Base-by-base conservation (phyloP, 1,284 basidiomycete genomes). In the Microbotryum violaceum region DNA sequence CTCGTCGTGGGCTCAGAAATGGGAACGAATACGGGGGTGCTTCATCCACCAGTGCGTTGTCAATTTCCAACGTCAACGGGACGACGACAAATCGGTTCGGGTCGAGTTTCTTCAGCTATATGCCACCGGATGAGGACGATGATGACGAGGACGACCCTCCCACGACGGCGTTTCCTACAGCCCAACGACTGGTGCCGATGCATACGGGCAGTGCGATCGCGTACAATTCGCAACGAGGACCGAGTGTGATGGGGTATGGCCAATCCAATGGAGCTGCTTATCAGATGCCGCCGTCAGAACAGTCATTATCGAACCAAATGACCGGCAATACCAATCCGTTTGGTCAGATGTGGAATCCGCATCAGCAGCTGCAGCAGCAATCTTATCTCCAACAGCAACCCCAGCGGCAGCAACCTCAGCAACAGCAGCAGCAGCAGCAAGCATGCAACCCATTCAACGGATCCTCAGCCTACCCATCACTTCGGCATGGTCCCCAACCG, bases 121-220 rank as follows among this genome's bases (percentile, higher is more conserved):
- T 23, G 23, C 48, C 21, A 18, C 48, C 21, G 16, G 27, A 42
- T 42, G 37, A 42, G 5, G 37, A 42, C 37, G 37, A 42, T 42
- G 37, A 42, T 42, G 37, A 42, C 37, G 37, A 42, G 37, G 37
- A 42, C 12, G 37, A 42, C 12, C 12, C 37, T 49, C 29, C 48
- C 14, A 23, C 21, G 48, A 49, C 21, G 21, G 10, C 51, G 21
- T 53, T 53, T n/a, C 20, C 31, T 12, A 29, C 5, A 9, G 51
- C 27, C 14, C 37, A 42, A 42, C 12, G 37, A 42, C 6, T 60
- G 1, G 25, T 56, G 51, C 62, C 64, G 44, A 57, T 60, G 48
- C 58, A 56, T n/a, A 66, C 64, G 21, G 64, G 64, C 8, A 58
- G 56, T 21, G 60, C 62, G 23, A 66, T 53, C 27, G n/a, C 33